phyloP scores from a whole-genome alignment of 31 red algal genomes.

The Endocladia muricata region DNA sequence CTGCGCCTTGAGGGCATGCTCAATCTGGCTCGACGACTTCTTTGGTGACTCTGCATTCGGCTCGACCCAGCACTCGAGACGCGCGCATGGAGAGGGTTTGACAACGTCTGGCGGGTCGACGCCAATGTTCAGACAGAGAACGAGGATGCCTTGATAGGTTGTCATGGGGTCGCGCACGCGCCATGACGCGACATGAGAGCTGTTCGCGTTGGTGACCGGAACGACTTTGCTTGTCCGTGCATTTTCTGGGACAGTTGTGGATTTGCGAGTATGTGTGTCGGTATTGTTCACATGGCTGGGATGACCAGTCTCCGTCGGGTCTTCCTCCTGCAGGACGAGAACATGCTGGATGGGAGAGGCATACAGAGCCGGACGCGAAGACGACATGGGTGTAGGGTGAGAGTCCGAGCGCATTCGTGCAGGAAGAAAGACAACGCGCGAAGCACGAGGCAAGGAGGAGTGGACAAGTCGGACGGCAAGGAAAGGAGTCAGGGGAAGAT shows the following conservation, averaged over 20 bases:
- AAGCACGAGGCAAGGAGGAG: no score
- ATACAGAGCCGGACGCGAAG: slow-evolving; percentile 19
- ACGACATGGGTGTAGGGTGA: no score
- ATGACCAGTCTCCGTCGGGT: background rate
- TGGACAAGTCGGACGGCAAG: no score
- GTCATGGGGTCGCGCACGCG: slow-evolving; percentile 82
- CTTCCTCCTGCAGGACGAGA: slow-evolving; percentile 42
- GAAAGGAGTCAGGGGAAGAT: no score
- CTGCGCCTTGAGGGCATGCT: slow-evolving; percentile 63
- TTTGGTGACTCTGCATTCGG: slow-evolving; percentile 18
- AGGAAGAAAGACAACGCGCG: no score
- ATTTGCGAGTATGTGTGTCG: background rate
- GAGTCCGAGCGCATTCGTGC: no score
- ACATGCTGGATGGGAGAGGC: slow-evolving; percentile 49
- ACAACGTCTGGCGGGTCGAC: slow-evolving; percentile 90
- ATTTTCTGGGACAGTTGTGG: background rate
- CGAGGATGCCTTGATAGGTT: slow-evolving; percentile 70
- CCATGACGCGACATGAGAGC: slow-evolving; percentile 61
- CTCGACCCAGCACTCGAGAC: slow-evolving; percentile 92
- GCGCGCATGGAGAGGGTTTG: slow-evolving; percentile 84
- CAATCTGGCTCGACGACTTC: slow-evolving; percentile 63
- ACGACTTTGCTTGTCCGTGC: background rate
- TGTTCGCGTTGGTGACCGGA: background rate
- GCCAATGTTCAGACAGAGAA: slow-evolving; percentile 94
- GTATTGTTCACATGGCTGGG: no score